Evolutionary conservation across 1,284 basidiomycete species (phyloP).

Genomic region (Heliocybe sulcata): DNA sequence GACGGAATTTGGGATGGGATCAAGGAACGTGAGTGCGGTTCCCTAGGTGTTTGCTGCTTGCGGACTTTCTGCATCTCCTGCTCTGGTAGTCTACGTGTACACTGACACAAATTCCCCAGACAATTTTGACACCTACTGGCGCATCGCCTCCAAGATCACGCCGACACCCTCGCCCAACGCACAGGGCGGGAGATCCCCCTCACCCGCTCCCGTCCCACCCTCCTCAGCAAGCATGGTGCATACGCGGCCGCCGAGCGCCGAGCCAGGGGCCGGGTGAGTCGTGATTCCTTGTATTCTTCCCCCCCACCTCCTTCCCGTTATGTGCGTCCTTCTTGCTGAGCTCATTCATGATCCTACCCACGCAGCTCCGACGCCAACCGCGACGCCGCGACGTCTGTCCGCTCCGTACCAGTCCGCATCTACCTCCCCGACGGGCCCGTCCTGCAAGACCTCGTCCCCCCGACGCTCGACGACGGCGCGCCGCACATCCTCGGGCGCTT

Average conservation of each 20-base stretch:
- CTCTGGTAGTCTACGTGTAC: too few species aligned
- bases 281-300: background rate
- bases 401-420: conserved; percentile 83
- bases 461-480: conserved; percentile 63
- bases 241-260: conserved; percentile 61
- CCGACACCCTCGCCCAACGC: conserved; percentile 49
- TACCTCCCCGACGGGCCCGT: conserved; percentile 91
- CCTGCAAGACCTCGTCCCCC: conserved; percentile 83
- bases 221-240: conserved; percentile 47
- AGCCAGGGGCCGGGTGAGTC: conserved; percentile 33
- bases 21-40: conserved; percentile 61
- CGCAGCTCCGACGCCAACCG: conserved; percentile 31
- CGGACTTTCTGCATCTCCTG: conserved; percentile 5
- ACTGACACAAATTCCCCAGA: too few species aligned
- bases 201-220: conserved; percentile 40
- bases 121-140: conserved; percentile 93
- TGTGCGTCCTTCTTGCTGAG: background rate
- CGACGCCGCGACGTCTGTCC: conserved; percentile 77
- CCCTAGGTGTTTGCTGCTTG: conserved; percentile 9
- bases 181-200: conserved; percentile 22
- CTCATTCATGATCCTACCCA: too few species aligned
- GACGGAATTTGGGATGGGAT: conserved; percentile 95
- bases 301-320: background rate
- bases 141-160: conserved; percentile 83
- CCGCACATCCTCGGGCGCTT: conserved; percentile 26